These are phyloP conservation scores for Saururus chinensis DNA, from an alignment of 164 flowering plant genomes.

Conservation along the genomic window DNA sequence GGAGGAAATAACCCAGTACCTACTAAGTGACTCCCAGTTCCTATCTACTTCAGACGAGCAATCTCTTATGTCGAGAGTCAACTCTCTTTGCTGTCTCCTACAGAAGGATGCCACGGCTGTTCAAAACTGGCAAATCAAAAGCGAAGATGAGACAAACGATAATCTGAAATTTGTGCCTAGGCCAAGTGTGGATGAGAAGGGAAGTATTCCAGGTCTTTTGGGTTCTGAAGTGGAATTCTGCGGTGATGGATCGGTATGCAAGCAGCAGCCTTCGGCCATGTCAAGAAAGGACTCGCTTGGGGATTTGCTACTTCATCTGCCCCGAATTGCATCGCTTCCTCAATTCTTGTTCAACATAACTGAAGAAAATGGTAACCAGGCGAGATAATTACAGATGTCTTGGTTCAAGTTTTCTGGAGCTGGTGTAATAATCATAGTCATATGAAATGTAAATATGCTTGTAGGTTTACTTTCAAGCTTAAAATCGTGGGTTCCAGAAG, in stretches of 20 bases:
- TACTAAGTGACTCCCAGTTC: slow-evolving; percentile 53
- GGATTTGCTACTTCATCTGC: slow-evolving; percentile 76
- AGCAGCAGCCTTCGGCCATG: slow-evolving; percentile 30
- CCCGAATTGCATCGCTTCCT: slow-evolving; percentile 78
- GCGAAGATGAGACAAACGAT: slow-evolving; percentile 15
- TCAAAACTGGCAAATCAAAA: slow-evolving; percentile 17
- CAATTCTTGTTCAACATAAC: slow-evolving; percentile 67
- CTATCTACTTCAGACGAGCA: slow-evolving; percentile 55
- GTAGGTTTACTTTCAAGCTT: background rate
- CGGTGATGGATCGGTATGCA: slow-evolving; percentile 25
- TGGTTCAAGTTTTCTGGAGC: background rate
- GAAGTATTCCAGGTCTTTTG: slow-evolving; percentile 2
- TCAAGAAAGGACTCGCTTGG: slow-evolving; percentile 75
- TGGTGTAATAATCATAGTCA: too few species aligned
- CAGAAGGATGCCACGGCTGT: slow-evolving; percentile 41
- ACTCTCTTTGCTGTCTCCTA: slow-evolving; percentile 73
- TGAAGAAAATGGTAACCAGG: slow-evolving; percentile 45
- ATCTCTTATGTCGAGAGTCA: slow-evolving; percentile 70
- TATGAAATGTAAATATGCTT: background rate
- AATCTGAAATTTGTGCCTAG: slow-evolving; percentile 6
- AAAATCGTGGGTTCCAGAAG: slow-evolving; percentile 4
- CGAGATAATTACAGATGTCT: slow-evolving; percentile 17
- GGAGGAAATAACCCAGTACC: slow-evolving; percentile 52
- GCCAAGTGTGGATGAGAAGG: slow-evolving; percentile 6
- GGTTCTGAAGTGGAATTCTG: slow-evolving; percentile 10